Base-by-base conservation (phyloP, 805 yeast genomes). In the Candida hispaniensis region DNA sequence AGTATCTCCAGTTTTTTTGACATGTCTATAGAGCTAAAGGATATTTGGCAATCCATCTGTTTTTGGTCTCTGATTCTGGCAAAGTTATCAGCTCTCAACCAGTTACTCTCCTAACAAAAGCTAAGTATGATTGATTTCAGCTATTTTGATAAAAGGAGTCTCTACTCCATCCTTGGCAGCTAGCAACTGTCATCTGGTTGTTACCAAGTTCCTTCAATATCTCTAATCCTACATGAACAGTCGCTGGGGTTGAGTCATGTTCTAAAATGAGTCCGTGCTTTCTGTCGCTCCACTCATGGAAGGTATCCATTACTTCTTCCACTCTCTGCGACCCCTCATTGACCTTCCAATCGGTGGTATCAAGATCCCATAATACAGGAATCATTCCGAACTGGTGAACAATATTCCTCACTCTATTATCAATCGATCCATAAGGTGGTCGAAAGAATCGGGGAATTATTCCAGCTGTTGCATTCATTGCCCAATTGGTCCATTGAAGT, bases 361-460 rank as follows among this genome's bases (percentile, higher is more conserved):
- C 97, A 48, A 68, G 71, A 51, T 83, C 91, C 98, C 97, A 88
- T 19, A 88, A 57, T 15, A 79, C 95, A 4, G 80, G 73, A 48
- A 77, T 83, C 66, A 88, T 69, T 0, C 95, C 94, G 55, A 88
- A 79, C 56, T 77, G 80, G 35, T 86, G 63, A 10, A 82, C 69
- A 38, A 88, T 80, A 2, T 75, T 60, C 39, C 97, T 62, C 1
- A 88, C 79, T 36, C 97, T 62, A 52, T 85, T 77, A 58, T 88
- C 98, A 19, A 82, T 66, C 0, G 94, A 96, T 1, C 97, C 98
- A 52, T 82, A 88, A 1, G 98, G 98, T 0, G 98, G 98, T 46
- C 98, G 69, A 55, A 80, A 88, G 80, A 88, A 88, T 49, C 77
- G 78, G 5, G 98, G 98, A 7, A 80, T 52, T 48, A 85, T 86